These are phyloP conservation scores for Cubamyces sp. DNA, from an alignment of 768 basidiomycete species.

Conservation along the genomic window DNA sequence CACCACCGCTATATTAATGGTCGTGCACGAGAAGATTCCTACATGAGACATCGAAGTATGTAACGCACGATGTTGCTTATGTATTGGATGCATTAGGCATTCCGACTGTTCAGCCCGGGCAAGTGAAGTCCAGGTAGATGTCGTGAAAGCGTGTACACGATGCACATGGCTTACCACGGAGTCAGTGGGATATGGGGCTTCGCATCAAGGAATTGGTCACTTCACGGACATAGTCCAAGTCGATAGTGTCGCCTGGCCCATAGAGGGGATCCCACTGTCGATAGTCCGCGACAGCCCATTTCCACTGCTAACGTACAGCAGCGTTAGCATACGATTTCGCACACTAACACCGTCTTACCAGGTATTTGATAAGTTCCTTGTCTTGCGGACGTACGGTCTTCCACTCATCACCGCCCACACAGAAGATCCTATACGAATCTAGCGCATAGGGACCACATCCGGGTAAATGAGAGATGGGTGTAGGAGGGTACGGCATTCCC, in stretches of 20 bases:
- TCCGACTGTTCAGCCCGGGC: too few relatives aligned
- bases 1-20: too few relatives aligned
- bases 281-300: slow-evolving; percentile 64
- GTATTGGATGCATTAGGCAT: too few relatives aligned
- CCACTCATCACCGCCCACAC: slow-evolving; percentile 55
- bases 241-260: slow-evolving; percentile 46
- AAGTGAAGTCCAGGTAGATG: too few relatives aligned
- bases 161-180: background rate
- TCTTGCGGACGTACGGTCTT: slow-evolving; percentile 63
- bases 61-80: too few relatives aligned
- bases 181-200: background rate
- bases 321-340: background rate
- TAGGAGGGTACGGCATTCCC: slow-evolving; percentile 44
- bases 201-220: background rate
- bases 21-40: too few relatives aligned
- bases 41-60: too few relatives aligned
- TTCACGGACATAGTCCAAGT: slow-evolving; percentile 27
- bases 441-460: slow-evolving; percentile 74
- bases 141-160: background rate
- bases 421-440: slow-evolving; percentile 79
- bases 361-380: slow-evolving; percentile 69
- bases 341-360: slow-evolving; percentile 46
- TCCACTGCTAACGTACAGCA: slow-evolving; percentile 58
- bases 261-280: slow-evolving; percentile 52
- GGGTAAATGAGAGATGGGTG: slow-evolving; percentile 59